Evolutionary conservation across 495 filamentous ascomycete genomes (phyloP).

Genomic region (Hypoxylon rickii): DNA sequence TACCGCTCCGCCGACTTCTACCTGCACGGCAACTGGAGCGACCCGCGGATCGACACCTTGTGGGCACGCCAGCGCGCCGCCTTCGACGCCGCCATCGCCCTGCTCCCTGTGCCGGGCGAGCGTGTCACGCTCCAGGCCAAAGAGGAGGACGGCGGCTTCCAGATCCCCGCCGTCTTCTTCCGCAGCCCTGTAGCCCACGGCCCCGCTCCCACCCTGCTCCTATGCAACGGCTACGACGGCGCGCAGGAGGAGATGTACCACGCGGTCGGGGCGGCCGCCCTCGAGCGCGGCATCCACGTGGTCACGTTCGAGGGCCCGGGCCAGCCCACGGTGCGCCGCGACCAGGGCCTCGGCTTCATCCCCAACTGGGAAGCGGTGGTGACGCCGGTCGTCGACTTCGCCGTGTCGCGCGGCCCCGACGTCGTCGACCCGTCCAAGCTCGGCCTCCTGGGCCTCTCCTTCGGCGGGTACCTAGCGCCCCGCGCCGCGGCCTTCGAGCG

Average conservation of each 20-base stretch:
- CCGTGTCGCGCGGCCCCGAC: constrained; percentile 30
- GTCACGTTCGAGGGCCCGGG: constrained; percentile 58
- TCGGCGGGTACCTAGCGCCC: constrained; percentile 45
- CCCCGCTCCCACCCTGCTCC: constrained; percentile 42
- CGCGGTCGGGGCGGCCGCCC: constrained; percentile 33
- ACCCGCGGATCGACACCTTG: constrained; percentile 56
- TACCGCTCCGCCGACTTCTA: constrained; percentile 49
- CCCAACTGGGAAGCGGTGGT: constrained; percentile 54
- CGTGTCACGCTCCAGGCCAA: constrained; percentile 39
- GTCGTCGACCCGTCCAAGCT: constrained; percentile 40
- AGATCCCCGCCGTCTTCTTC: constrained; percentile 41
- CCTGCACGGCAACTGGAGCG: constrained; percentile 43
- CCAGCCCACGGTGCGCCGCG: constrained; percentile 48
- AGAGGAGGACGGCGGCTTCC: constrained; percentile 39
- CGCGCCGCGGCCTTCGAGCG: constrained; percentile 51
- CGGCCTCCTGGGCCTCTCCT: constrained; percentile 42
- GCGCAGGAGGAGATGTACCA: constrained; percentile 53
- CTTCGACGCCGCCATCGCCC: constrained; percentile 60
- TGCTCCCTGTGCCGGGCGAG: constrained; percentile 39
- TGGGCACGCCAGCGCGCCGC: constrained; percentile 71
- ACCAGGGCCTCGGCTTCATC: constrained; percentile 55
- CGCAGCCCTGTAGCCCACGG: constrained; percentile 12
- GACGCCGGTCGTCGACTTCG: constrained; percentile 51
- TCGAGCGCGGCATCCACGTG: constrained; percentile 51
- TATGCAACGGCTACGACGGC: constrained; percentile 49